Base-by-base conservation (phyloP, 2,329 filamentous ascomycete genomes). In the Aspergillus chevalieri region DNA sequence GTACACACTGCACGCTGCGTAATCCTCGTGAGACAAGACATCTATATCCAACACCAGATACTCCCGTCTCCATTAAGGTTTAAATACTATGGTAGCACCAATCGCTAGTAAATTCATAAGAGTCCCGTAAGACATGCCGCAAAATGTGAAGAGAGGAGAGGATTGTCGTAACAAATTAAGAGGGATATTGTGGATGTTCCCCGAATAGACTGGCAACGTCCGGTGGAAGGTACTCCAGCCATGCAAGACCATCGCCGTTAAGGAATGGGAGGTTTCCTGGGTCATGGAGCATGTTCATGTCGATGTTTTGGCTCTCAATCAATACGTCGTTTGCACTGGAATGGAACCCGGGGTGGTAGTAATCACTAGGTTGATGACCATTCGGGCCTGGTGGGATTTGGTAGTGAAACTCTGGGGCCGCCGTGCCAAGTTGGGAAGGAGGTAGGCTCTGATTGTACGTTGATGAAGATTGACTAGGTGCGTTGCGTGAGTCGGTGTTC, bases 241-340 rank as follows among this genome's bases (percentile, higher is more conserved):
- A 91, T 0, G 84, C 82, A 68, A 88, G 80, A 41, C 88, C 85
- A 14, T 82, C 79, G 1, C 82, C 83, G 24, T 65, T 66, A 24
- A 71, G 67, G 26, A 74, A 72, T 2, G 69, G 69, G 42, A 70
- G 66, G 2, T 65, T 59, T 36, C 66, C 62, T 33, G 69, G 67
- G 46, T 70, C 62, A 6, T 72, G 68, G 15, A 90, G 69, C 4
- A 80, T 73, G 21, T 79, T 81, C 75, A 91, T 85, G 55, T 91
- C 86, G 30, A 92, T 82, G 55, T 91, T 86, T 54, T 88, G 86
- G 52, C 82, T 85, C 63, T 89, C 83, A 56, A 91, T 87, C 53
- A 86, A 83, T 69, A 90, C 85, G 43, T 63, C 54, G 5, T 58
- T 58, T 12, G 53, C 53, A 10, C 60, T 49, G 6, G 60, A 38